A percentile compares a stretch with the other conserved stretches of the same genome.
phyloP scores from a whole-genome alignment of 441 rosid species.

The Populus hybrid region DNA sequence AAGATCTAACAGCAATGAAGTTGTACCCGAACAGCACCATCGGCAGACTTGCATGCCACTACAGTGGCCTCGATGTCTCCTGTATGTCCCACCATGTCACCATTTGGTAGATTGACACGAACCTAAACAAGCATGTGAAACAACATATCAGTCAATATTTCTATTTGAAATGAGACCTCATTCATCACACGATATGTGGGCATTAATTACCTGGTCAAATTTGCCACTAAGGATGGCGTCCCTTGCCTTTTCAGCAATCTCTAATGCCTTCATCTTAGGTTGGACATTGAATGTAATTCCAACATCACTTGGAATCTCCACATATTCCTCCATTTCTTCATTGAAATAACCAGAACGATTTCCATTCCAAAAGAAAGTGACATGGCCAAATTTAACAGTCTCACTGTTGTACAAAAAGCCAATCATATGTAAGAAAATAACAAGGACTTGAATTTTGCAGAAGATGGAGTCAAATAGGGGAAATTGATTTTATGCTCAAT shows the following conservation, averaged over 20 bases:
- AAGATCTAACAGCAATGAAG: background rate
- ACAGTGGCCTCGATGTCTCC: constrained; percentile 87
- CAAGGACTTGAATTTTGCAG: background rate
- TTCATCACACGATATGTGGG: constrained; percentile 3
- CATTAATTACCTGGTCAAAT: constrained; percentile 70
- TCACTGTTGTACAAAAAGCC: constrained; percentile 47
- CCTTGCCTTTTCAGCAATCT: constrained; percentile 87
- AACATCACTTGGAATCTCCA: constrained; percentile 87
- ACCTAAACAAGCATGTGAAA: constrained; percentile 39
- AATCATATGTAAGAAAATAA: background rate
- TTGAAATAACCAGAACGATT: constrained; percentile 94
- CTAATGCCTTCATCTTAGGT: constrained; percentile 92
- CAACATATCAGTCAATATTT: background rate
- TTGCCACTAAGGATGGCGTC: constrained; percentile 85
- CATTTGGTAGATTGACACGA: constrained; percentile 87
- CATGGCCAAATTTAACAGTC: constrained; percentile 97
- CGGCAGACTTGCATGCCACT: constrained; percentile 91
- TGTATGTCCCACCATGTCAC: constrained; percentile 98
- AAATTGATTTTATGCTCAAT: background rate
- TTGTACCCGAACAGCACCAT: constrained; percentile 81
- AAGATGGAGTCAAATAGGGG: background rate
- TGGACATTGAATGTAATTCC: constrained; percentile 92
- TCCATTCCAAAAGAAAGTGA: constrained; percentile 99
- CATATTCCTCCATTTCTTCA: constrained; percentile 68
- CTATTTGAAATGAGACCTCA: background rate